phyloP scores from a whole-genome alignment of 176 grass and related monocot genomes.

The Saccharum spontaneum region DNA sequence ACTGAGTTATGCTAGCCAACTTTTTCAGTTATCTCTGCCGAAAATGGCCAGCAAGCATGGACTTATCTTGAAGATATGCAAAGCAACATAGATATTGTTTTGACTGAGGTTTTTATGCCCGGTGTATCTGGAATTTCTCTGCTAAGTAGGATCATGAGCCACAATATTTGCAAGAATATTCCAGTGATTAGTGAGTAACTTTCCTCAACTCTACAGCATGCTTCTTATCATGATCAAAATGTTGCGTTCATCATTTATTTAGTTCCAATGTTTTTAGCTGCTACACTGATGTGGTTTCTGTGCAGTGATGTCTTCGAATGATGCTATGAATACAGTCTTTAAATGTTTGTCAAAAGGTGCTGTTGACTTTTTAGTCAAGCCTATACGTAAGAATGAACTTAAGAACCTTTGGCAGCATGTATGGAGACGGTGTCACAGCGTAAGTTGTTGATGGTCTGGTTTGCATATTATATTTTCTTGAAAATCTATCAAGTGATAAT shows the following conservation, averaged over 20 bases:
- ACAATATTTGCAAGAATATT: constrained; percentile 71
- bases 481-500: neutral
- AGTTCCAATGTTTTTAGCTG: constrained; percentile 50
- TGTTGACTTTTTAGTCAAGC: constrained; percentile 96
- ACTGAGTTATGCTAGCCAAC: neutral
- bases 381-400: constrained; percentile 94
- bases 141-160: constrained; percentile 73
- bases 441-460: constrained; percentile 15
- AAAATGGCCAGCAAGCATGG: constrained; percentile 79
- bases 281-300: constrained; percentile 50
- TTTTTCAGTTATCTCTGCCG: constrained; percentile 60
- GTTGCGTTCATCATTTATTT: constrained; percentile 27
- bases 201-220: constrained; percentile 14
- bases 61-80: constrained; percentile 59
- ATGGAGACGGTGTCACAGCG: no score
- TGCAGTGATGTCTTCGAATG: constrained; percentile 99
- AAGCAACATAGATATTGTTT: constrained; percentile 76
- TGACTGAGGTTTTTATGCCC: constrained; percentile 72
- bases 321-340: constrained; percentile 78
- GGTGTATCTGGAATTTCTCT: constrained; percentile 59
- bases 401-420: constrained; percentile 97
- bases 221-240: constrained; percentile 12
- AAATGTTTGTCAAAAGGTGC: constrained; percentile 92
- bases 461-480: neutral
- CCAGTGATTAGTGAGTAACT: constrained; percentile 88